Percentiles rank a stretch among this genome's conserved stretches.
Evolutionary conservation across 2,329 filamentous ascomycete species (phyloP).

Genomic region (Ophiostoma ips): DNA sequence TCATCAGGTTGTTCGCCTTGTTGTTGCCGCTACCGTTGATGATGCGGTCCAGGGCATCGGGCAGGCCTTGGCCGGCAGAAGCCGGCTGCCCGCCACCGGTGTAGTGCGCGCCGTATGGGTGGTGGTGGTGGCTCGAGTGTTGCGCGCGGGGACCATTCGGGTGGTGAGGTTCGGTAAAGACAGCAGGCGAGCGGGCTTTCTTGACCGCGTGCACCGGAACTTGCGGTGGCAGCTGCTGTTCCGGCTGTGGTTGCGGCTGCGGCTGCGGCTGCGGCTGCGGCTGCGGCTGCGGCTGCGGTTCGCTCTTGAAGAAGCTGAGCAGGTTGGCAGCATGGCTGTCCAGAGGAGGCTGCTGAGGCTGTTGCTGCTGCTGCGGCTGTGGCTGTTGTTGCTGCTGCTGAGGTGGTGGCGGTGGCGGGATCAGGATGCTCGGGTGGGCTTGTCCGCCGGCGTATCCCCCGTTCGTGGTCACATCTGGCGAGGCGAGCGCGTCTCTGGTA

Average conservation of each 20-base stretch:
- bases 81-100: neutral
- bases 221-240: neutral
- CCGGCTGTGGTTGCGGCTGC: neutral
- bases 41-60: neutral
- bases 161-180: neutral
- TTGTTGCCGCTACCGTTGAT: neutral
- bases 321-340: slow-evolving; percentile 21
- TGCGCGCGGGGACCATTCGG: neutral
- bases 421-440: neutral
- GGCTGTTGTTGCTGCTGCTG: slow-evolving; percentile 13
- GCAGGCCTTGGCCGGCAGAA: neutral
- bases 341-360: slow-evolving; percentile 16
- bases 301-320: slow-evolving; percentile 27
- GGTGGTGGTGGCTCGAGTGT: neutral
- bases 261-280: slow-evolving; percentile 4
- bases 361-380: slow-evolving; percentile 4
- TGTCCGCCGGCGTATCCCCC: slow-evolving; percentile 1
- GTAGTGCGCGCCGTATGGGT: neutral
- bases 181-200: neutral
- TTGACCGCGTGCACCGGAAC: neutral
- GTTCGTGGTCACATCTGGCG: slow-evolving; percentile 19
- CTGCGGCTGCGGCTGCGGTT: slow-evolving; percentile 4
- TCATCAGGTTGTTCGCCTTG: neutral
- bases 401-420: slow-evolving; percentile 14
- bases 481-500: slow-evolving; percentile 25